phyloP scores from a whole-genome alignment of 371 early-diverging fungal genomes.

The Mycotypha africana region DNA sequence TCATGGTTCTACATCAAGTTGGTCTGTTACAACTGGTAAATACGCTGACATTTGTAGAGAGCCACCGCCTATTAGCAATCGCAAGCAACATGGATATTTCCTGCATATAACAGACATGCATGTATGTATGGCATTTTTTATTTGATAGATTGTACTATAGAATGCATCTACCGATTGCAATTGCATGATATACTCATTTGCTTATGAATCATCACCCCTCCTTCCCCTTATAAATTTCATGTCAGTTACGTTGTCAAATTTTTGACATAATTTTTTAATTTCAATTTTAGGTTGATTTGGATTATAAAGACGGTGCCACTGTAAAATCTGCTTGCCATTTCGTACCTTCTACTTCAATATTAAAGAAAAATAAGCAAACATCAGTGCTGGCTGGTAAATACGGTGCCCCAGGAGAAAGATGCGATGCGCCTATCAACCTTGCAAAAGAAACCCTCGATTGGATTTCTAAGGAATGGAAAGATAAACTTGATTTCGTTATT shows the following conservation, averaged over 20 bases:
- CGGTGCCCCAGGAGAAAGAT: conserved; percentile 54
- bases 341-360: background rate
- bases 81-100: conserved; percentile 42
- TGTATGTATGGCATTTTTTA: too few relatives aligned
- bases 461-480: conserved; percentile 50
- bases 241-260: too few relatives aligned
- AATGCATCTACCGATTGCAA: too few relatives aligned
- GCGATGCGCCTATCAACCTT: conserved; percentile 67
- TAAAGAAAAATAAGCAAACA: conserved; percentile 7
- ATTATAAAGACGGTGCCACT: conserved; percentile 46
- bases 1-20: background rate
- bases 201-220: too few relatives aligned
- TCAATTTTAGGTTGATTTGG: conserved; percentile 36
- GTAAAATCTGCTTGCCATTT: conserved; percentile 51
- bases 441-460: conserved; percentile 66
- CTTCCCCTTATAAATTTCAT: too few relatives aligned
- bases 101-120: conserved; percentile 78
- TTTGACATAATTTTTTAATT: background rate
- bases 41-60: conserved; percentile 8
- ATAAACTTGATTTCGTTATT: conserved; percentile 68
- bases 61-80: background rate
- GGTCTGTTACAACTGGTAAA: background rate
- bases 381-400: conserved; percentile 8
- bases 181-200: too few relatives aligned
- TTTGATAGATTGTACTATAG: too few relatives aligned